phyloP scores from a whole-genome alignment of 306 rosid species.

The Vicia villosa region DNA sequence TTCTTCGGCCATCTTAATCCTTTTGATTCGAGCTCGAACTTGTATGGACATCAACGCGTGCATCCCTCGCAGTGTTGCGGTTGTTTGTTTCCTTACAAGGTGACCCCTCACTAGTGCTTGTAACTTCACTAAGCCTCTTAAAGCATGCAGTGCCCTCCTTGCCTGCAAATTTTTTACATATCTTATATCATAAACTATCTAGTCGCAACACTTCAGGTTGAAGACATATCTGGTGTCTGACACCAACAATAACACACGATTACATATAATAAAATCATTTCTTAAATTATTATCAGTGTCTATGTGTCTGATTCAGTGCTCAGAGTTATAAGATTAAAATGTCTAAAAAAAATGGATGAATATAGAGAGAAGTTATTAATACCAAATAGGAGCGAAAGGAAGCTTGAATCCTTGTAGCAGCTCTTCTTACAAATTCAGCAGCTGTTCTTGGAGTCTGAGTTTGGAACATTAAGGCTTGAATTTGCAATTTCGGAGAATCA shows the following conservation, averaged over 20 bases:
- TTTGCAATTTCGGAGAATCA: constrained; percentile 40
- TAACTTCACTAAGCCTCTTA: constrained; percentile 81
- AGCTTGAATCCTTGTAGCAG: constrained; percentile 82
- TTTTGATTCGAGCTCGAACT: constrained; percentile 75
- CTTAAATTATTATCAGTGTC: not conserved
- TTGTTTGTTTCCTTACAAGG: constrained; percentile 83
- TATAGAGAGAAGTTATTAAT: constrained; percentile 12
- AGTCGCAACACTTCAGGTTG: not conserved
- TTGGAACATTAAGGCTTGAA: constrained; percentile 36
- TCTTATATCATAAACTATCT: not conserved
- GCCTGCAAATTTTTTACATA: constrained; percentile 52
- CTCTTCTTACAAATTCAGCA: constrained; percentile 41
- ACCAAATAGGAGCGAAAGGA: constrained; percentile 79
- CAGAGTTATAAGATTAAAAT: not conserved
- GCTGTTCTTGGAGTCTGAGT: constrained; percentile 24
- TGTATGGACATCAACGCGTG: constrained; percentile 91
- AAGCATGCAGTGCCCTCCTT: constrained; percentile 83
- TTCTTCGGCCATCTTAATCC: constrained; percentile 61
- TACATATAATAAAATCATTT: not conserved
- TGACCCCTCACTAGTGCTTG: constrained; percentile 93
- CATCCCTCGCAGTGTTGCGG: constrained; percentile 68
- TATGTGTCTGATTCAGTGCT: not conserved
- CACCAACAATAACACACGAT: not conserved
- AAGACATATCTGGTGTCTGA: not conserved
- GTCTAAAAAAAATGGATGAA: constrained; percentile 46